phyloP scores from a whole-genome alignment of 2,329 filamentous ascomycete genomes.

The Neoscytalidium dimidiatum region DNA sequence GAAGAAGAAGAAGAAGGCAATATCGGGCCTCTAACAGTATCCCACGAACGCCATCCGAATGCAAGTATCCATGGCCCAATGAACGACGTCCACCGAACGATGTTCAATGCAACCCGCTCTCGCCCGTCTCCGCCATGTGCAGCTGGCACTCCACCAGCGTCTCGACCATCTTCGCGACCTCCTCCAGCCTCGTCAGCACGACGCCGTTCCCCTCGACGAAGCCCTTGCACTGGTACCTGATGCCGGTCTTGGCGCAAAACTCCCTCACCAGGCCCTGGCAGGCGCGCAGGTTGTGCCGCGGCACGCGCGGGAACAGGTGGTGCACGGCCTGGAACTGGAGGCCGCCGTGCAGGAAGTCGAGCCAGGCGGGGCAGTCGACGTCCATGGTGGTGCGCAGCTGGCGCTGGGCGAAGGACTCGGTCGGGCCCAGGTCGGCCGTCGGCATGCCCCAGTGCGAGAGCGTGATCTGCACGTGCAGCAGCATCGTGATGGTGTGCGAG shows the following conservation, averaged over 20 bases:
- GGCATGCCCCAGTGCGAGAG: slow-evolving; percentile 94
- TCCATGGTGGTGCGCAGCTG: slow-evolving; percentile 95
- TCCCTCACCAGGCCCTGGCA: slow-evolving; percentile 75
- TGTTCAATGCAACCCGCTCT: slow-evolving; percentile 35
- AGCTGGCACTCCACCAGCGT: slow-evolving; percentile 46
- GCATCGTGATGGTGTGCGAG: slow-evolving; percentile 78
- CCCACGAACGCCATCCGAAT: background rate
- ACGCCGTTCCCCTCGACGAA: slow-evolving; percentile 82
- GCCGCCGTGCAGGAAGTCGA: slow-evolving; percentile 87
- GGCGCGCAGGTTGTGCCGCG: slow-evolving; percentile 77
- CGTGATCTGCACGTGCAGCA: slow-evolving; percentile 86
- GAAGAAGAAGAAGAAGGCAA: background rate
- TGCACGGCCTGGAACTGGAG: slow-evolving; percentile 89
- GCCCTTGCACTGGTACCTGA: slow-evolving; percentile 83
- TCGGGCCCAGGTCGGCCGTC: slow-evolving; percentile 78
- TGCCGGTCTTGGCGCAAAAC: slow-evolving; percentile 79
- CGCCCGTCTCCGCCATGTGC: slow-evolving; percentile 41
- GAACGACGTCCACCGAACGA: background rate
- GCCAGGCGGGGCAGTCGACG: slow-evolving; percentile 82
- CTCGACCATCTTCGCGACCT: slow-evolving; percentile 77
- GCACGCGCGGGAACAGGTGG: slow-evolving; percentile 81
- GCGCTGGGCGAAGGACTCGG: slow-evolving; percentile 85
- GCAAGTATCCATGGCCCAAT: background rate
- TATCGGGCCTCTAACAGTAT: too few species aligned
- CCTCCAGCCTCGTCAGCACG: slow-evolving; percentile 73